These are phyloP conservation scores for Rhizophagus clarus DNA, from an alignment of 192 early-diverging fungal species.

Conservation along the genomic window DNA sequence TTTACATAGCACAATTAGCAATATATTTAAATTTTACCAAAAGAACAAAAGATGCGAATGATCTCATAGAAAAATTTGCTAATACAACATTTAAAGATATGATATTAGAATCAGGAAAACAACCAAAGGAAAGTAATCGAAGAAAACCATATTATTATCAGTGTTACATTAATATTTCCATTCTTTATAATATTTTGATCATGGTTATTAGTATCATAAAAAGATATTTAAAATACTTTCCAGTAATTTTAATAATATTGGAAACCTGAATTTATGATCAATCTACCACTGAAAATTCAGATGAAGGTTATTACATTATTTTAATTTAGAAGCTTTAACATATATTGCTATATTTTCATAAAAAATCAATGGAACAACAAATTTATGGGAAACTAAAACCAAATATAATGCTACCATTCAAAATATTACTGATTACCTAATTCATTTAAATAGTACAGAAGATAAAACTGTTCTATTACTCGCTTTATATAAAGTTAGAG, in stretches of 20 bases:
- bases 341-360: slow-evolving; percentile 3
- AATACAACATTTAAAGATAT: slow-evolving; percentile 17
- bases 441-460: neutral
- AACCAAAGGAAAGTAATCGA: slow-evolving; percentile 38
- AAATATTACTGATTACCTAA: neutral
- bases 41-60: slow-evolving; percentile 19
- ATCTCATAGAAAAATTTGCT: slow-evolving; percentile 29
- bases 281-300: no score
- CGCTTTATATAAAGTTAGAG: neutral
- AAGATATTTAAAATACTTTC: no score
- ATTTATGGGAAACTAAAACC: slow-evolving; percentile 16
- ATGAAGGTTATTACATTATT: no score
- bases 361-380: neutral
- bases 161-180: no score
- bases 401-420: neutral
- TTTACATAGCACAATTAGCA: slow-evolving; percentile 39
- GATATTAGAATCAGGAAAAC: slow-evolving; percentile 35
- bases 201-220: no score
- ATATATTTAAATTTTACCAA: slow-evolving; percentile 33
- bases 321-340: slow-evolving; percentile 38
- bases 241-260: no score
- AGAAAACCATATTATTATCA: slow-evolving; percentile 43
- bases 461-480: no score
- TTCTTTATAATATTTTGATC: no score
- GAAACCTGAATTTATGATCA: no score